Evolutionary conservation across 2,329 filamentous ascomycete genomes (phyloP).

Genomic region (Apiospora kogelbergensis): DNA sequence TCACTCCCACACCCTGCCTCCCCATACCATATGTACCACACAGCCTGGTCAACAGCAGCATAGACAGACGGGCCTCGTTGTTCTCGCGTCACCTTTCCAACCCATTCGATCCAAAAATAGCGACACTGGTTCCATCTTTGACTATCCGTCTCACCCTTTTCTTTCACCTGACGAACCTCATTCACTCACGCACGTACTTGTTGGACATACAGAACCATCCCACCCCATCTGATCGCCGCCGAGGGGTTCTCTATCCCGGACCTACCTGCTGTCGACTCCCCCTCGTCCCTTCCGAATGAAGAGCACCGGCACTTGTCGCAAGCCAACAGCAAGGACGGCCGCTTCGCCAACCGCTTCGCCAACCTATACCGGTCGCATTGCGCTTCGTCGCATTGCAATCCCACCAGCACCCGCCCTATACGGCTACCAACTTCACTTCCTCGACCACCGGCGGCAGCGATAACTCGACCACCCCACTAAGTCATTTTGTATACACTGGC

Average conservation of each 20-base stretch:
- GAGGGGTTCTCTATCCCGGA: background rate
- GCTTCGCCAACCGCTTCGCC: background rate
- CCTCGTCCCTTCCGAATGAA: background rate
- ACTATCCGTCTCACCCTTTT: background rate
- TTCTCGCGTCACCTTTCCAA: background rate
- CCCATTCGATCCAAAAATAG: conserved; percentile 1
- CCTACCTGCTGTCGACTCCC: background rate
- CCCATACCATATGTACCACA: background rate
- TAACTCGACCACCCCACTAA: background rate
- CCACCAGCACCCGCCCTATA: background rate
- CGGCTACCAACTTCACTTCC: background rate
- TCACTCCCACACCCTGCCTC: background rate
- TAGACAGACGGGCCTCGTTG: background rate
- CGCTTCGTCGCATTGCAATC: background rate
- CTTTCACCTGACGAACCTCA: conserved; percentile 2
- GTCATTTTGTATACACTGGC: background rate
- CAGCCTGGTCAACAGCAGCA: background rate
- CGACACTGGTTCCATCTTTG: background rate
- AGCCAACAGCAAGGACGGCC: background rate
- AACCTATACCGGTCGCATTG: background rate
- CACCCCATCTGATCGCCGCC: background rate
- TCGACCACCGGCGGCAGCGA: background rate
- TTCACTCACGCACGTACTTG: background rate
- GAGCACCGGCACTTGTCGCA: background rate
- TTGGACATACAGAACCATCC: background rate